A percentile compares a stretch with the other conserved stretches of the same genome.
Evolutionary conservation across 73 alveolate genomes (phyloP).

Genomic region (Breviolum minutum): DNA sequence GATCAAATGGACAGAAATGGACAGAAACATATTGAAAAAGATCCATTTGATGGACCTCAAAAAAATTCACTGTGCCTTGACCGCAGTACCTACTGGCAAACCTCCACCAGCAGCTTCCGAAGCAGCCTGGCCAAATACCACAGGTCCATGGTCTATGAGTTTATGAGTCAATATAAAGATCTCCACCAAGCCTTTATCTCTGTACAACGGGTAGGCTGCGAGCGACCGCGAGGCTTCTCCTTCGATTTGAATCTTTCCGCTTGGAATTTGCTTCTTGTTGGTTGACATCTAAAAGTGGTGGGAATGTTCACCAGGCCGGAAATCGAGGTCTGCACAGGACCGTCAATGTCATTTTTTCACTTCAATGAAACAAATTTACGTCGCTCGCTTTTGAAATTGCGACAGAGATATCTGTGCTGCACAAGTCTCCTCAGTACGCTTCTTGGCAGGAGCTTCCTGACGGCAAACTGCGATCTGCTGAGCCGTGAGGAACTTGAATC

Average conservation of each 20-base stretch:
- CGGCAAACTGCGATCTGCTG: too few relatives aligned
- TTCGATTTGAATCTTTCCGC: too few relatives aligned
- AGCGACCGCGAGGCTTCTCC: conserved; percentile 62
- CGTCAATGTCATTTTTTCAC: too few relatives aligned
- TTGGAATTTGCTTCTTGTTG: too few relatives aligned
- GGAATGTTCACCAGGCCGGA: not conserved
- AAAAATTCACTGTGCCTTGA: not conserved
- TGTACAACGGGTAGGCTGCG: conserved; percentile 44
- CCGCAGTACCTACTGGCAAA: conserved; percentile 12
- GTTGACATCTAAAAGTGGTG: too few relatives aligned
- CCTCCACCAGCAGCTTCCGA: not conserved
- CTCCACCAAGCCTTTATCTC: conserved; percentile 7
- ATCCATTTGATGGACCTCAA: not conserved
- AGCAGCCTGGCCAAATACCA: not conserved
- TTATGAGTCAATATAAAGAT: not conserved
- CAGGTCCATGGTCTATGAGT: too few relatives aligned
- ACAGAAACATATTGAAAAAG: not conserved
- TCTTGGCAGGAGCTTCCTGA: not conserved
- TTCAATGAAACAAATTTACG: too few relatives aligned
- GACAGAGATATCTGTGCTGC: too few relatives aligned
- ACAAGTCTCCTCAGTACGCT: not conserved
- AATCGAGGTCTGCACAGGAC: too few relatives aligned
- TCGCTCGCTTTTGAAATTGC: too few relatives aligned
- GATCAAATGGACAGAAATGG: not conserved
- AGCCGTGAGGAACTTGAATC: too few relatives aligned